phyloP scores from a whole-genome alignment of 2,329 filamentous ascomycete genomes.

The Cadophora sp. region DNA sequence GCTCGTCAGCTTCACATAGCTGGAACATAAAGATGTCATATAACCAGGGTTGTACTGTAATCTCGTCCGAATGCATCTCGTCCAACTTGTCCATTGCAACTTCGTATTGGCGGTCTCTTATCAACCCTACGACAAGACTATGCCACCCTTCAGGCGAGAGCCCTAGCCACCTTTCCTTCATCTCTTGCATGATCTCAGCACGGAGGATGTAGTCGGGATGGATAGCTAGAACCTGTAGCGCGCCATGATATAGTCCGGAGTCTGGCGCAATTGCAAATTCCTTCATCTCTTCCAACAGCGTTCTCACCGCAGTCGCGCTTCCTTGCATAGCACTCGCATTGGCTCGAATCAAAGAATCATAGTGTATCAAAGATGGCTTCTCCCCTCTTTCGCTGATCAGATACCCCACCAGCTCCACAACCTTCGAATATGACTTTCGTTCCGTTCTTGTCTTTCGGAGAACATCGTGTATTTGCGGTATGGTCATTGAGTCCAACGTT shows the following conservation, averaged over 20 bases:
- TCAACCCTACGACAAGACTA: constrained; percentile 72
- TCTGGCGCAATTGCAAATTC: constrained; percentile 66
- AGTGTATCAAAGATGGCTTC: constrained; percentile 64
- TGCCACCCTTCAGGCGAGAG: constrained; percentile 68
- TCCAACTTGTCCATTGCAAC: constrained; percentile 76
- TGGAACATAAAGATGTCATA: constrained; percentile 79
- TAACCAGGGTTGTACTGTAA: constrained; percentile 72
- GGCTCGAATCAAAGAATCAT: constrained; percentile 76
- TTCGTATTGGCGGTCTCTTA: constrained; percentile 85
- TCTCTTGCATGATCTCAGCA: constrained; percentile 72
- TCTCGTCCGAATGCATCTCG: constrained; percentile 63
- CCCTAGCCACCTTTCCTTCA: constrained; percentile 75
- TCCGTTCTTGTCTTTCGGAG: constrained; percentile 50
- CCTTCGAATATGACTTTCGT: constrained; percentile 48
- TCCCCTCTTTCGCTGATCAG: constrained; percentile 63
- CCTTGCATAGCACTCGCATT: constrained; percentile 70
- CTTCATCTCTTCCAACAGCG: constrained; percentile 77
- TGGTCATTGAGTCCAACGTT: constrained; percentile 40
- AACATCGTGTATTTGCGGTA: constrained; percentile 54
- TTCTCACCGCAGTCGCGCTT: constrained; percentile 66
- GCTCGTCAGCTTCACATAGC: constrained; percentile 73
- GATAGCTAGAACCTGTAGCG: constrained; percentile 75
- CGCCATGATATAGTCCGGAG: constrained; percentile 71
- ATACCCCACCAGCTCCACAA: constrained; percentile 59
- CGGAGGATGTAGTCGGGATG: constrained; percentile 87